phyloP scores from a whole-genome alignment of 139 green algal genomes.

The Chlamydomonas asymmetrica region DNA sequence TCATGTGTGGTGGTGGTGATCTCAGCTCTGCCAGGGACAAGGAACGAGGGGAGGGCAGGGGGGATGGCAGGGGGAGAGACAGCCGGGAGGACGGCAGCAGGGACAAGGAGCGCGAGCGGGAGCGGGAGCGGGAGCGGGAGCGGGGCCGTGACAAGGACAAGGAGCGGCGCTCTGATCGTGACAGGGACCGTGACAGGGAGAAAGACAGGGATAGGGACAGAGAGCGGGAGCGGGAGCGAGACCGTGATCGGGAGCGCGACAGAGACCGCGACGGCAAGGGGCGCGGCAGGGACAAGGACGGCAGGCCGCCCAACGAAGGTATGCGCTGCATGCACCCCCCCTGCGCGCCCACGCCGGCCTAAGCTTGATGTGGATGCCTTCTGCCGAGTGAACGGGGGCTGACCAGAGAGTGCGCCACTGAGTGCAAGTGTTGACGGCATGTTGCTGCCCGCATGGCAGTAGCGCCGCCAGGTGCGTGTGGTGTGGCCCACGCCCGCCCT shows the following conservation, averaged over 20 bases:
- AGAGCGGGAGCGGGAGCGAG: not conserved
- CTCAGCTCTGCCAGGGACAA: not conserved
- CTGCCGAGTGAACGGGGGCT: no score
- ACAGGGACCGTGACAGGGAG: not conserved
- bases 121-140: slow-evolving; percentile 2
- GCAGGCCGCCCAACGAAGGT: no score
- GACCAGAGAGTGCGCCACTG: no score
- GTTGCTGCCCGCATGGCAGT: no score
- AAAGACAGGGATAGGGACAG: not conserved
- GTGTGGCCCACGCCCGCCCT: no score
- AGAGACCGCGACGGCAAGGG: slow-evolving; percentile 15
- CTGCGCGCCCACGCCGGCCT: no score
- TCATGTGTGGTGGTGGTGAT: not conserved
- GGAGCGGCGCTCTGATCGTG: slow-evolving; percentile 4
- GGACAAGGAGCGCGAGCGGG: slow-evolving; percentile 6
- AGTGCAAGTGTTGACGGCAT: no score
- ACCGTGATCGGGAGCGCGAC: not conserved
- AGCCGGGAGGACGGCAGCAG: slow-evolving; percentile 1
- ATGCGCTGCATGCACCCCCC: no score
- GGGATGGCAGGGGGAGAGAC: slow-evolving; percentile 1
- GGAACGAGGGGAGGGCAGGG: not conserved
- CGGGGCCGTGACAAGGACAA: not conserved
- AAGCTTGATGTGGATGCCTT: no score
- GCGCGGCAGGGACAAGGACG: not conserved
- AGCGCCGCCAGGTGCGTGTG: no score